Percentiles rank a stretch among this genome's conserved stretches.
These are phyloP conservation scores for Fusarium sp. DNA, from an alignment of 2,329 filamentous ascomycete species.

Conservation along the genomic window DNA sequence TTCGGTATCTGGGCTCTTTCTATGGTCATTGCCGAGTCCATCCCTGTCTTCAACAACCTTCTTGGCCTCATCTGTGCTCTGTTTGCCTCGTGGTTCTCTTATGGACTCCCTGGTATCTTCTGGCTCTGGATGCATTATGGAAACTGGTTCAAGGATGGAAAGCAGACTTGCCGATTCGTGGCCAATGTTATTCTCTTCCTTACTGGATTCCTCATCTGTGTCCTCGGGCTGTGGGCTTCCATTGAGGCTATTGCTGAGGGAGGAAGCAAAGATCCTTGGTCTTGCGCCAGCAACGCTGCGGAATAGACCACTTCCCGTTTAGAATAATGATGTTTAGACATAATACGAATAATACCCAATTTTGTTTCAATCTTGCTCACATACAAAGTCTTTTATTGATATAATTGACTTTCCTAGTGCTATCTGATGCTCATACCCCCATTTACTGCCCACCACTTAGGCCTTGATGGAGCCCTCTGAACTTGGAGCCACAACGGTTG, in stretches of 20 bases:
- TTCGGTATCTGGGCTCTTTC: slow-evolving; percentile 68
- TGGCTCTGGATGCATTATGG: slow-evolving; percentile 62
- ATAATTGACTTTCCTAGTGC: rapidly evolving
- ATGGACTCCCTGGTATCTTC: slow-evolving; percentile 59
- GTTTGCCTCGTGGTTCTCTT: slow-evolving; percentile 76
- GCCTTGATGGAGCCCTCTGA: not conserved
- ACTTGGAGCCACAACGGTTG: not conserved
- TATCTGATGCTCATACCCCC: rapidly evolving
- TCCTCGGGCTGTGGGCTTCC: slow-evolving; percentile 55
- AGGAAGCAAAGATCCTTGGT: slow-evolving; percentile 51
- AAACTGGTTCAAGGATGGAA: slow-evolving; percentile 51
- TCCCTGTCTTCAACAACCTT: slow-evolving; percentile 76
- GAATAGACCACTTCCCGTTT: not conserved
- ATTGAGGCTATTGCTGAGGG: slow-evolving; percentile 52
- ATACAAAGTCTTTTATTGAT: rapidly evolving
- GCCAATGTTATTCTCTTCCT: slow-evolving; percentile 50
- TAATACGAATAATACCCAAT: slow-evolving; percentile 15
- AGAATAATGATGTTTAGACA: not conserved
- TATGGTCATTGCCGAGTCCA: slow-evolving; percentile 75
- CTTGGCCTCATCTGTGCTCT: slow-evolving; percentile 71
- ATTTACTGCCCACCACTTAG: rapidly evolving
- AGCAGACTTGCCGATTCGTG: slow-evolving; percentile 48
- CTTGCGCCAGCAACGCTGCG: slow-evolving; percentile 48
- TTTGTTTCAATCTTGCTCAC: not conserved
- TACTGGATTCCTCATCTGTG: slow-evolving; percentile 52